Conservation (phyloP, 139 green algal species). For the Microglena sp. region DNA sequence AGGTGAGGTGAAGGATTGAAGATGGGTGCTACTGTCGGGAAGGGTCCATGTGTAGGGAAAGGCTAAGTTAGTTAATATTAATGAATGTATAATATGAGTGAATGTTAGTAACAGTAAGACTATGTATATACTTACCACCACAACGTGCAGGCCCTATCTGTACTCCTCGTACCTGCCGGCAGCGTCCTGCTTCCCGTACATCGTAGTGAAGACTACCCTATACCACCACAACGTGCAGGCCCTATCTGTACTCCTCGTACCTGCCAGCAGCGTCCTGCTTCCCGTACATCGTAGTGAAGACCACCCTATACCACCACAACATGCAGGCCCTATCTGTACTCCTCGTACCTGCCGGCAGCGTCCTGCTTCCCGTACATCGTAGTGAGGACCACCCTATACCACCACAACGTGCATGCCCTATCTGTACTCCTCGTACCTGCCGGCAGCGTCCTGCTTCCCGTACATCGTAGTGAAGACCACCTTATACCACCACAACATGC, state of each 20-base stretch:
- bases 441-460: constrained; percentile 24
- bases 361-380: constrained; percentile 33
- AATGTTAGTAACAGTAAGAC: no score
- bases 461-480: constrained; percentile 39
- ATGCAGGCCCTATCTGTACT: constrained; percentile 48
- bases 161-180: constrained; percentile 37
- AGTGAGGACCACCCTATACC: constrained; percentile 31
- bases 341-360: constrained; percentile 29
- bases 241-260: constrained; percentile 44
- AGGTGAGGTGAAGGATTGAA: no score
- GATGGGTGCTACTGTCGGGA: no score
- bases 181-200: constrained; percentile 26
- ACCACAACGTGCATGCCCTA: no score
- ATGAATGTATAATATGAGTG: no score
- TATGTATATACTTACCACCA: no score
- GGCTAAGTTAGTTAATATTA: no score
- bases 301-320: constrained; percentile 24
- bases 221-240: no score
- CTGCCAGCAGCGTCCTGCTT: constrained; percentile 24
- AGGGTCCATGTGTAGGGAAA: no score
- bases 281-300: constrained; percentile 38
- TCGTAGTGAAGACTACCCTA: constrained; percentile 32
- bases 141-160: constrained; percentile 49
- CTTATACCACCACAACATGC: constrained; percentile 24
- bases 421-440: constrained; percentile 37